phyloP scores from a whole-genome alignment of 2,329 filamentous ascomycete genomes.

The Sarocladiaceae sp. region DNA sequence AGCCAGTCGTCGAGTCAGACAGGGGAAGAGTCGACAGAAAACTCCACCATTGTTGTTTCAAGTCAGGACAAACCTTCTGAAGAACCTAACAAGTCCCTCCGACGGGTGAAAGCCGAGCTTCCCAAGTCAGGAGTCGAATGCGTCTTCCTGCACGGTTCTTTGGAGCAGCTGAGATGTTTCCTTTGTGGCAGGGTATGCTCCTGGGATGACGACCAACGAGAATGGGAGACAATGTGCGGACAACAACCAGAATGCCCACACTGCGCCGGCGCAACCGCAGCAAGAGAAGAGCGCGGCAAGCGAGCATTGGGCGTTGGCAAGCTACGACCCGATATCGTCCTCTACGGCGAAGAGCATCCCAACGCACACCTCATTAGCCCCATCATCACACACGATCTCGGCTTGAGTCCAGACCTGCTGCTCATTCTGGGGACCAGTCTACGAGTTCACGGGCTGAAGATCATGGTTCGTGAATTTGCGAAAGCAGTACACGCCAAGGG shows the following conservation, averaged over 20 bases:
- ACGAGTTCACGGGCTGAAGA: conserved; percentile 66
- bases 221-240: conserved; percentile 55
- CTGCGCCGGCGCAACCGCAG: conserved; percentile 58
- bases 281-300: conserved; percentile 61
- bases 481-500: conserved; percentile 65
- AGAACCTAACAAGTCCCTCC: conserved; percentile 15
- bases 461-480: conserved; percentile 67
- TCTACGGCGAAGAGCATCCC: conserved; percentile 72
- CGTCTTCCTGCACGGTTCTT: conserved; percentile 69
- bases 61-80: conserved; percentile 15
- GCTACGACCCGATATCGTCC: conserved; percentile 66
- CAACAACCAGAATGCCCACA: conserved; percentile 64
- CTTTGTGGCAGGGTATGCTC: conserved; percentile 52
- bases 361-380: conserved; percentile 63
- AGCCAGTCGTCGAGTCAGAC: conserved; percentile 13
- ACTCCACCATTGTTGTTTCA: neutral
- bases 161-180: conserved; percentile 61
- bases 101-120: conserved; percentile 19
- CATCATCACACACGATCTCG: conserved; percentile 64
- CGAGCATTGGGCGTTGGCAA: conserved; percentile 64
- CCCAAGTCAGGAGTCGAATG: conserved; percentile 51
- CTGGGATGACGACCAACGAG: conserved; percentile 55
- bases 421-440: conserved; percentile 69
- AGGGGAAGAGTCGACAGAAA: conserved; percentile 6
- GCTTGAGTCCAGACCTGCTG: conserved; percentile 60